Evolutionary conservation across 768 basidiomycete genomes (phyloP).

Genomic region (Tylopilus balloui): DNA sequence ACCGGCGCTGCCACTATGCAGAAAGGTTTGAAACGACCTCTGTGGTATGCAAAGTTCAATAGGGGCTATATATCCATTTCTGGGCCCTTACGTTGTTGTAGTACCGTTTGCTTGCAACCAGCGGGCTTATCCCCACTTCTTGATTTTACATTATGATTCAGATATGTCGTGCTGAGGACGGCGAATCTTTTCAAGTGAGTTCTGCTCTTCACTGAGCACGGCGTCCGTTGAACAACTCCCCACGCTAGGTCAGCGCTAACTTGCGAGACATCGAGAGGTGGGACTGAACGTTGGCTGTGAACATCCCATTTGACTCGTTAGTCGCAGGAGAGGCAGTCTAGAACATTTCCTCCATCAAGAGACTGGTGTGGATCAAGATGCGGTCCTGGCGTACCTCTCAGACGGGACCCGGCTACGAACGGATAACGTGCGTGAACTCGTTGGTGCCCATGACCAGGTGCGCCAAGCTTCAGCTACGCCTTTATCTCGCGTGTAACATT

Average conservation of each 20-base stretch:
- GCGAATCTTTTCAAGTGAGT: constrained; percentile 55
- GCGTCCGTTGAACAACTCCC: background rate
- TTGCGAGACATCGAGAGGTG: constrained; percentile 78
- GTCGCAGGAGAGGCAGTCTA: constrained; percentile 55
- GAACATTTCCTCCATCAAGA: constrained; percentile 69
- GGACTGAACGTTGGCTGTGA: constrained; percentile 12
- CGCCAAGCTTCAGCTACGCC: constrained; percentile 9
- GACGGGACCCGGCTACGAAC: constrained; percentile 71
- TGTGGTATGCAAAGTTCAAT: background rate
- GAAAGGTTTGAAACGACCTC: no score
- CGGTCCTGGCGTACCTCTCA: constrained; percentile 71
- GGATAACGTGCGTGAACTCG: constrained; percentile 72
- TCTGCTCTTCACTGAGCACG: background rate
- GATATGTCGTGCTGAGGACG: constrained; percentile 63
- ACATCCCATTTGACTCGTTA: constrained; percentile 5
- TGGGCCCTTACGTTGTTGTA: constrained; percentile 14
- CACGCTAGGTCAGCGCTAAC: constrained; percentile 47
- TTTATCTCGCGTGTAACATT: background rate
- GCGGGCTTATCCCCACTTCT: constrained; percentile 1
- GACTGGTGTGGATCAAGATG: constrained; percentile 64
- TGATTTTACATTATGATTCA: constrained; percentile 44
- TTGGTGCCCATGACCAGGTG: constrained; percentile 72
- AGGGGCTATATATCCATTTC: constrained; percentile 17
- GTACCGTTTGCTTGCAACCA: background rate
- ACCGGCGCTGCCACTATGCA: no score